Evolutionary conservation across 495 filamentous ascomycete species (phyloP).

Genomic region (Tuber aestivum): DNA sequence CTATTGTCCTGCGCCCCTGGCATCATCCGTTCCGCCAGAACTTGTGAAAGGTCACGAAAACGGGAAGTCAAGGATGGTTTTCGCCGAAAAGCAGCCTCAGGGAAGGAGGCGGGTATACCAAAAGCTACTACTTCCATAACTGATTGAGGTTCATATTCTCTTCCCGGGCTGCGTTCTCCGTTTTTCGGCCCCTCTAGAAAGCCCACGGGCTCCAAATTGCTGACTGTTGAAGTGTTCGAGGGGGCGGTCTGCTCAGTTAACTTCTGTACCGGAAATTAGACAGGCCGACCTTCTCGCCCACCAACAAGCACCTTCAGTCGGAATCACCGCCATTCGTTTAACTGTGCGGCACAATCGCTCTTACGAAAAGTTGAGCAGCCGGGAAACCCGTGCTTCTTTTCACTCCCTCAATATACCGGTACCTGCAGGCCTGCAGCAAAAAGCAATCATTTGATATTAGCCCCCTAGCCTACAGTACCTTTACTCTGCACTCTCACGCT

Average conservation of each 20-base stretch:
- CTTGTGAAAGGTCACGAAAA: neutral
- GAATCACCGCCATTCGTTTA: neutral
- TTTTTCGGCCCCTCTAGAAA: neutral
- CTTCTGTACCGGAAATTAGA: neutral
- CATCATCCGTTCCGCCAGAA: neutral
- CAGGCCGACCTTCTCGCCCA: neutral
- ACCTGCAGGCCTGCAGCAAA: neutral
- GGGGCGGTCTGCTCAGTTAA: neutral
- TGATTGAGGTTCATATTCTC: neutral
- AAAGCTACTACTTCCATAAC: neutral
- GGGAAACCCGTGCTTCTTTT: neutral
- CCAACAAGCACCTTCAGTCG: neutral
- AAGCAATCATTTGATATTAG: conserved; percentile 5
- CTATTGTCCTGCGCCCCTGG: neutral
- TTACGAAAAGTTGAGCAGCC: neutral
- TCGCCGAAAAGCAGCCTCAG: neutral
- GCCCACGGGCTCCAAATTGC: neutral
- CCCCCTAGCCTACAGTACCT: neutral
- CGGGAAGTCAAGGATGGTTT: neutral
- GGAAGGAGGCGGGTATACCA: neutral
- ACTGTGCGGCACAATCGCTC: neutral
- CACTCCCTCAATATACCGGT: neutral
- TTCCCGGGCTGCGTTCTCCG: neutral
- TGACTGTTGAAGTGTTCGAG: neutral
- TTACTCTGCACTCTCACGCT: neutral